Evolutionary conservation across 805 yeast genomes (phyloP), one percentile per base, ranked within the genome.

Genomic region (Kazachstania kunashirensis): DNA sequence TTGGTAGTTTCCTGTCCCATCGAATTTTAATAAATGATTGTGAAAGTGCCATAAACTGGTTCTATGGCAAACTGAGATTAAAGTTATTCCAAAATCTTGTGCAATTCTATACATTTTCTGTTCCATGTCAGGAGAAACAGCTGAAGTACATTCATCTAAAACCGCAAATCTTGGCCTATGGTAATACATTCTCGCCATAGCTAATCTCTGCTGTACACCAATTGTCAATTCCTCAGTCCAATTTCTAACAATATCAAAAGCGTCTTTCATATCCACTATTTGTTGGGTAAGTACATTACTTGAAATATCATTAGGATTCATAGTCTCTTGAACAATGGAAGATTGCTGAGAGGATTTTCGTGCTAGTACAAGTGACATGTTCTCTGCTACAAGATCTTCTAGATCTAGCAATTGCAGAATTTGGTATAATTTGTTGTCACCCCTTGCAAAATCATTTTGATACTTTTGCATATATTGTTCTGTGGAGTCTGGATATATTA

Each of bases 11-110:
- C 89, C 89, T 50, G 75, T 73, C n/a, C 94, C 94, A 52, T 81
- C 88, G 53, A 88, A 84, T 57, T 85, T 86, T 45, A 88, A 66
- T 39, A 88, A 72, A 48, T 75, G 72, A 43, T 79, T 73, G 59
- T 88, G 97, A 66, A 84, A 88, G 57, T 83, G 83, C 96, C 96
- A 88, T 44, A 88, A 64, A 5, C 94, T 84, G 3, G 95, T 80
- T 45, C 96, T 69, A 59, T 88, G 97, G 33, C 95, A 92, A 8
- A 88, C 96, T 0, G 95, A 84, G 26, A 88, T 63, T 14, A 88
- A 70, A 0, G 95, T 82, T 39, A 86, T 85, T 0, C 84, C 84
- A 43, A 83, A 66, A 13, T 69, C 65, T 53, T 81, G 83, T 0
- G 96, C 95, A 50, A 81, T 80, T 35, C 75, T 61, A 52, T 88